Conservation (phyloP, 2,329 filamentous ascomycete genomes). For the Penicillium sp. region DNA sequence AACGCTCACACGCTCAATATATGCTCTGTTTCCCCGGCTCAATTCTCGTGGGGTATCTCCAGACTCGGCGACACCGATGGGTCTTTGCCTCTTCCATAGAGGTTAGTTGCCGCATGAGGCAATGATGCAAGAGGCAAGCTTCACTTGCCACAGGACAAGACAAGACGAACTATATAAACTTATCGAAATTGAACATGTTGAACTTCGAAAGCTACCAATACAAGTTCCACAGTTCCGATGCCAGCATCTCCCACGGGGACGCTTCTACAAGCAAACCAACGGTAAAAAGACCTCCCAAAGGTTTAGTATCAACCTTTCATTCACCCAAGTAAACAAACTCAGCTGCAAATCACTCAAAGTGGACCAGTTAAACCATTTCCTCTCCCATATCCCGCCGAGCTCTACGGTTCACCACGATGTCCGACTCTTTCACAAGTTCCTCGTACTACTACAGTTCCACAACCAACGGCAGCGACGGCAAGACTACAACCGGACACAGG, state of each 20-base stretch:
- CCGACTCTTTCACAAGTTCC: slow-evolving; percentile 31
- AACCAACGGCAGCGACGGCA: slow-evolving; percentile 26
- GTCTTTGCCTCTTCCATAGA: slow-evolving; percentile 5
- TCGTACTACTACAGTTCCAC: slow-evolving; percentile 35
- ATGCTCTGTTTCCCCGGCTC: not conserved
- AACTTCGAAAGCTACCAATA: not conserved
- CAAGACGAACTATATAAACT: not conserved
- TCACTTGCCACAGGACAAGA: slow-evolving; percentile 6
- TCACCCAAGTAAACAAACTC: not conserved
- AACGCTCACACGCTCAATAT: not conserved
- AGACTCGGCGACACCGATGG: not conserved
- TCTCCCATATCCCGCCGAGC: slow-evolving; percentile 7
- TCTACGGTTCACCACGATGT: slow-evolving; percentile 16
- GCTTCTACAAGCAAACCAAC: not conserved
- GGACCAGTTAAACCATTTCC: slow-evolving; percentile 7
- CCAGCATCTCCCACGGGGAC: not conserved
- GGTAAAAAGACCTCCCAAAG: not conserved
- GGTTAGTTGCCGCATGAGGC: slow-evolving; percentile 1
- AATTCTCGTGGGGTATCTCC: not conserved
- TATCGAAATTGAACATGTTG: not conserved
- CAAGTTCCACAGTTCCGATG: not conserved
- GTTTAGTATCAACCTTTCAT: not conserved
- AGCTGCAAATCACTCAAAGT: not conserved
- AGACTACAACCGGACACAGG: slow-evolving; percentile 30
- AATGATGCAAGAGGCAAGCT: slow-evolving; percentile 8